Evolutionary conservation across 108 stramenopile genomes (phyloP), one percentile per base, ranked within the genome.

Genomic region (Cylindrotheca fusiformis): DNA sequence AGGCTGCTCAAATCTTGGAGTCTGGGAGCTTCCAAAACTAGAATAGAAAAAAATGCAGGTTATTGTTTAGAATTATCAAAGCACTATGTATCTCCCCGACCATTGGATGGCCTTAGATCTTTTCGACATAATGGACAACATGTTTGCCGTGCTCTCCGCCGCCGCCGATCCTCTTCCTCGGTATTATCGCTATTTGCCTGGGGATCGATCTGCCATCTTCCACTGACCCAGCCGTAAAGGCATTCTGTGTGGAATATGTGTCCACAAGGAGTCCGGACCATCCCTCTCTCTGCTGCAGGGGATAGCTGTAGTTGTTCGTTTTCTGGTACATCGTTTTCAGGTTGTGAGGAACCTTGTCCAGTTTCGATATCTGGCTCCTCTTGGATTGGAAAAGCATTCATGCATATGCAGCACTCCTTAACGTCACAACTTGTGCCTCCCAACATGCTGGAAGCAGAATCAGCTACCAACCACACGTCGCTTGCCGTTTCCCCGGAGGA

Each of bases 361-460:
- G 27, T 36, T 55, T 61, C 58, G 21, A 45, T 6, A 22, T 63
- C 58, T 23, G 5, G 41, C 47, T 73, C 58, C 25, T 49, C 29
- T 30, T 74, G 65, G 10, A 77, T 23, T 41, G 26, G 22, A 64
- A 87, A 84, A 18, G 81, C 80, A 46, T 57, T 58, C 86, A 87
- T 87, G 55, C 86, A 87, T 33, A 87, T 87, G 50, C 82, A 84
- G 54, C 86, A 87, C 58, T 87, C 86, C 44, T 74, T 81, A 48
- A 65, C 45, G 33, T 64, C 67, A 60, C 69, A 29, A 63, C n/a
- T 24, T 25, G 22, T 31, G 27, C 45, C 50, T 1, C 4, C 30
- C 24, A 32, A 33, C 23, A 17, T 23, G 28, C 49, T 21, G 22
- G 56, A 41, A 30, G 57, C 49, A 27, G 20, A 12, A 31, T 8